phyloP scores from a whole-genome alignment of 2,329 filamentous ascomycete genomes.

The Beauveria sp. region DNA sequence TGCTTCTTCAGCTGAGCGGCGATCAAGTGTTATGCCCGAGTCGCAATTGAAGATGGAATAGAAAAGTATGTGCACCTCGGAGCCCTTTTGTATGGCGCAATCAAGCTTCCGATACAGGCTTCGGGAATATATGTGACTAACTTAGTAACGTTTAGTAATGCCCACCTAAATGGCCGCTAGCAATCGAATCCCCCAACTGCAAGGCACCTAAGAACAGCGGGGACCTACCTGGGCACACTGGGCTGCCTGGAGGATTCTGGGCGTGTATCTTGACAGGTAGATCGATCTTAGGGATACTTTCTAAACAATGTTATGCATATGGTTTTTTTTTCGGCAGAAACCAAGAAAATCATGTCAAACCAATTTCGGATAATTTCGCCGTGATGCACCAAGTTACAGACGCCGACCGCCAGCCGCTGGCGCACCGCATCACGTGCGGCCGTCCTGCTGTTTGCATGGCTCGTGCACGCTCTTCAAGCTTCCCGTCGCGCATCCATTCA shows the following conservation, averaged over 20 bases:
- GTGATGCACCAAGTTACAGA: no score
- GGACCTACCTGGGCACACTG: background rate
- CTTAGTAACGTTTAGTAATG: background rate
- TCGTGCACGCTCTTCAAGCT: slow-evolving; percentile 7
- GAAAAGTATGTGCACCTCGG: background rate
- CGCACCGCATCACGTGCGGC: slow-evolving; percentile 3
- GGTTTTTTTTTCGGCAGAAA: no score
- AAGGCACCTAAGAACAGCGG: background rate
- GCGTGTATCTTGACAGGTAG: background rate
- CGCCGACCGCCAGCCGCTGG: background rate
- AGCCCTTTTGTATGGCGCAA: slow-evolving; percentile 5
- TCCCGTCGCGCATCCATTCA: background rate
- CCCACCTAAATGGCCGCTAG: background rate
- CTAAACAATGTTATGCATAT: no score
- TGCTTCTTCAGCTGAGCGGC: background rate
- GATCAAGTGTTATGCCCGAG: background rate
- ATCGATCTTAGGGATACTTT: no score
- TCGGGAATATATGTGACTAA: slow-evolving; percentile 8
- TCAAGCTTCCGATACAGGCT: slow-evolving; percentile 9
- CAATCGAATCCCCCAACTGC: background rate
- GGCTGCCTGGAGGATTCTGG: background rate
- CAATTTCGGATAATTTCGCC: no score
- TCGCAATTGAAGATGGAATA: background rate
- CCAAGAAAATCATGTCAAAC: no score
- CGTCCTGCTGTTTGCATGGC: slow-evolving; percentile 9